These are phyloP conservation scores for Raffaelea deltoideospora DNA, from an alignment of 2,329 filamentous ascomycete species.

Conservation along the genomic window DNA sequence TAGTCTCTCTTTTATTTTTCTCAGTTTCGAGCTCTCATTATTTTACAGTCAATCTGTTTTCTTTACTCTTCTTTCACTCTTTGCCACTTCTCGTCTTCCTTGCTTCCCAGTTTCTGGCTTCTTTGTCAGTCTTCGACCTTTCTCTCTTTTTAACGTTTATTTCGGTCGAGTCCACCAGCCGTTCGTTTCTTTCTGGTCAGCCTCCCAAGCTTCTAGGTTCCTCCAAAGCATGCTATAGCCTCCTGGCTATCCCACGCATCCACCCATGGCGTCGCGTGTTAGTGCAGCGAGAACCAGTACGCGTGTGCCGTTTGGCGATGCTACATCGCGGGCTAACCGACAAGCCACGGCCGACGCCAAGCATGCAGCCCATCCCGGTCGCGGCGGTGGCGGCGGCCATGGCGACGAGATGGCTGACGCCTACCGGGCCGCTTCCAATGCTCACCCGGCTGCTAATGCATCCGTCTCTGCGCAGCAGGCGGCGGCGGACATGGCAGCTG, in stretches of 20 bases:
- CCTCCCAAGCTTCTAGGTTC: not conserved
- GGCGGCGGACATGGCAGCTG: no score
- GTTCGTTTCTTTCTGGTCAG: not conserved
- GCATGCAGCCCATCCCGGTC: no score
- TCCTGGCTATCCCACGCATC: no score
- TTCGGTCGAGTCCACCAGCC: not conserved
- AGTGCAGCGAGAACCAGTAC: conserved; percentile 6
- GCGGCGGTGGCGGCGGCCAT: no score
- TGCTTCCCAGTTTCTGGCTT: not conserved
- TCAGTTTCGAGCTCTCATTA: not conserved
- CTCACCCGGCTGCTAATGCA: no score
- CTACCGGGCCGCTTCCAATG: no score
- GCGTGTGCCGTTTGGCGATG: conserved; percentile 16
- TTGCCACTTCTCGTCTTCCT: not conserved
- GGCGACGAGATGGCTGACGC: no score
- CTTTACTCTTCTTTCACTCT: not conserved
- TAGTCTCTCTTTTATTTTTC: not conserved
- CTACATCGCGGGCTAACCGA: conserved; percentile 15
- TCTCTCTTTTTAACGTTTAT: not conserved
- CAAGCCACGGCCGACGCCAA: no score
- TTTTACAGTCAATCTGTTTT: not conserved
- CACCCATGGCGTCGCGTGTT: conserved; percentile 12
- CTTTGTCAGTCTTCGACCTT: no score
- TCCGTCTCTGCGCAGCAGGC: no score
- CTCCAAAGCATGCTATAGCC: conserved; percentile 4